These are phyloP conservation scores for Desmodesmus armatus DNA, from an alignment of 139 green algal genomes.

Conservation along the genomic window DNA sequence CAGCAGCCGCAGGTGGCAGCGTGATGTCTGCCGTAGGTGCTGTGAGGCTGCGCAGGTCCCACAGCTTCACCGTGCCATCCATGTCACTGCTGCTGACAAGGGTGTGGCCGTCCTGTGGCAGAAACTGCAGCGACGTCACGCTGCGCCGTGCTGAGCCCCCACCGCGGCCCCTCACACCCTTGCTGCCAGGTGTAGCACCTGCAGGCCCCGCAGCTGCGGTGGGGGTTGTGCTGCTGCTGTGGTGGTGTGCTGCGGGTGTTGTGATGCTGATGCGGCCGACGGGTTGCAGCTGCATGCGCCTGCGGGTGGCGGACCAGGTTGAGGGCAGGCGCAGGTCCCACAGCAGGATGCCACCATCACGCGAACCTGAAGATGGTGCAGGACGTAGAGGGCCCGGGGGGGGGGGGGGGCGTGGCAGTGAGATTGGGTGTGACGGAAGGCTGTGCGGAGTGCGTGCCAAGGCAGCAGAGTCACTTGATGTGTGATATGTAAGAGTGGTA, in stretches of 20 bases:
- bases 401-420: too few species aligned
- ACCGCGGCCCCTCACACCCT: neutral
- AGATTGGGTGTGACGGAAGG: too few species aligned
- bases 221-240: neutral
- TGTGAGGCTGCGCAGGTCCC: constrained; percentile 70
- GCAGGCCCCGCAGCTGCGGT: constrained; percentile 20
- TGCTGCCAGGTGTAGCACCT: neutral
- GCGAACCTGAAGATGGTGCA: constrained; percentile 68
- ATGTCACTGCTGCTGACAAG: constrained; percentile 68
- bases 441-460: too few species aligned
- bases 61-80: constrained; percentile 79
- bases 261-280: constrained; percentile 7
- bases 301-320: constrained; percentile 28
- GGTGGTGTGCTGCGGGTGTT: neutral
- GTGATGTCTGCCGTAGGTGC: constrained; percentile 9
- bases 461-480: too few species aligned
- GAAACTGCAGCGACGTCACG: constrained; percentile 73
- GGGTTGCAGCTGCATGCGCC: constrained; percentile 13
- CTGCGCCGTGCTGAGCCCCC: constrained; percentile 37
- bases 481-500: too few species aligned
- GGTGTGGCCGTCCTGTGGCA: constrained; percentile 57
- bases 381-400: too few species aligned
- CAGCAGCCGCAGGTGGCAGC: constrained; percentile 11
- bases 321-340: constrained; percentile 72
- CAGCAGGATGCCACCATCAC: constrained; percentile 79